Evolutionary conservation across 2,329 filamentous ascomycete genomes (phyloP), one percentile per base, ranked within the genome.

Genomic region (Stromatinia cepivora): DNA sequence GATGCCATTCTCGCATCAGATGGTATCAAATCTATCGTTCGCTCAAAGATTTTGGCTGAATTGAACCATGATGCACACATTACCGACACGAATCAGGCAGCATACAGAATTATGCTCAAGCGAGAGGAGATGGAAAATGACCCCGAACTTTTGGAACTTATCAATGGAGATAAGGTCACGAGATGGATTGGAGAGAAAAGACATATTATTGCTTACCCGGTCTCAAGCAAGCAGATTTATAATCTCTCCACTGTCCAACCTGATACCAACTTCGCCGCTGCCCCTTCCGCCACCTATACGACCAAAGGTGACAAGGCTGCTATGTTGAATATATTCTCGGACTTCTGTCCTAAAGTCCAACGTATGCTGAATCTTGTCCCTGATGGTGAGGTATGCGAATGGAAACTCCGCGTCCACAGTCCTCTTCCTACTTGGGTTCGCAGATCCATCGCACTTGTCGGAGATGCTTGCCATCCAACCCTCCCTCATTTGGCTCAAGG

Each of bases 171-270:
- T 75, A 83, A 84, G 63, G 90, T 90, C 7, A 89, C 88, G 52
- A 86, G 92, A 63, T 94, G 91, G 91, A 90, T 94, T 65, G 91
- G 91, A 45, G 88, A 88, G 76, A 86, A 86, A 74, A 85, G 90
- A 1, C 92, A 94, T 79, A 90, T 93, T 78, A 92, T 94, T 74
- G 90, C 90, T 0, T 94, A 94, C 77, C 88, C 91, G 0, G 88
- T 94, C 56, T 84, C 86, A 71, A 86, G 84, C 76, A 87, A 92
- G 75, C 84, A 83, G 48, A 84, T 89, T 74, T 90, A 89, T 80
- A 90, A 90, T 79, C 80, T 90, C 46, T 88, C 87, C 17, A 84
- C 87, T 15, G 82, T 85, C 42, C 88, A 90, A 77, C 87, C 87
- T 3, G 88, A 90, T 74, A 80, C 79, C 72, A 85, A 88, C 76